phyloP scores from a whole-genome alignment of 805 yeast genomes.

The Wilhelminamyces savonicus region DNA sequence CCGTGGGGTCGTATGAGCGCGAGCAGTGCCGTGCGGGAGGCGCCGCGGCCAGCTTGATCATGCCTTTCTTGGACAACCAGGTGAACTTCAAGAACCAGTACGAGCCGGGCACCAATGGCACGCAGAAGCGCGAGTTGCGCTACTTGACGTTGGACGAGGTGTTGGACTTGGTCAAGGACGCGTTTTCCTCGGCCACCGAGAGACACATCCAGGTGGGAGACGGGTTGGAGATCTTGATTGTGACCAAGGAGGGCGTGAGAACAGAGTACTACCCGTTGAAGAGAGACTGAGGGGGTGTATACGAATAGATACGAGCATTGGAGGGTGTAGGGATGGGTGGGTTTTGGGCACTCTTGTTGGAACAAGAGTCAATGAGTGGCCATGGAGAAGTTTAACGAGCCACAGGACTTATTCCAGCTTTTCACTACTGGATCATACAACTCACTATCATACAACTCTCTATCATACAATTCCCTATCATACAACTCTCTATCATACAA shows the following conservation, averaged over 20 bases:
- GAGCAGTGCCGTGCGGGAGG: conserved; percentile 98
- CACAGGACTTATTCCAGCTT: too few relatives aligned
- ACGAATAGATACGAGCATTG: too few relatives aligned
- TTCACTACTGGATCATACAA: too few relatives aligned
- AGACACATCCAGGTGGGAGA: conserved; percentile 99
- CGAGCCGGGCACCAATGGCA: conserved; percentile 73
- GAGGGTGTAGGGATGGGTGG: too few relatives aligned
- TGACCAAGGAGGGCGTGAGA: conserved; percentile 89
- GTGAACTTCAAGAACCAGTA: conserved; percentile 92
- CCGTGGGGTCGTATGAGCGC: conserved; percentile 95
- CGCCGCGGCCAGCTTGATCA: conserved; percentile 90
- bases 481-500: too few relatives aligned
- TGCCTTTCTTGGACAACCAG: conserved; percentile 97
- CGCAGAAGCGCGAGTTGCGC: conserved; percentile 51
- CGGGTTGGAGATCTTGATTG: conserved; percentile 83
- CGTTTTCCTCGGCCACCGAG: conserved; percentile 94
- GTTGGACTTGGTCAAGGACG: conserved; percentile 81
- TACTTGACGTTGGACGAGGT: conserved; percentile 80
- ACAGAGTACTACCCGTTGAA: conserved; percentile 80
- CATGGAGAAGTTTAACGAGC: too few relatives aligned
- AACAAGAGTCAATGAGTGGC: too few relatives aligned
- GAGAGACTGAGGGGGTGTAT: conserved; percentile 82
- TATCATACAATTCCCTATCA: too few relatives aligned
- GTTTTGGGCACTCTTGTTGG: too few relatives aligned
- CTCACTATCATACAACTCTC: too few relatives aligned